Evolutionary conservation across 768 basidiomycete genomes (phyloP), one percentile per base, ranked within the genome.

Genomic region (Calvatia gigantea): DNA sequence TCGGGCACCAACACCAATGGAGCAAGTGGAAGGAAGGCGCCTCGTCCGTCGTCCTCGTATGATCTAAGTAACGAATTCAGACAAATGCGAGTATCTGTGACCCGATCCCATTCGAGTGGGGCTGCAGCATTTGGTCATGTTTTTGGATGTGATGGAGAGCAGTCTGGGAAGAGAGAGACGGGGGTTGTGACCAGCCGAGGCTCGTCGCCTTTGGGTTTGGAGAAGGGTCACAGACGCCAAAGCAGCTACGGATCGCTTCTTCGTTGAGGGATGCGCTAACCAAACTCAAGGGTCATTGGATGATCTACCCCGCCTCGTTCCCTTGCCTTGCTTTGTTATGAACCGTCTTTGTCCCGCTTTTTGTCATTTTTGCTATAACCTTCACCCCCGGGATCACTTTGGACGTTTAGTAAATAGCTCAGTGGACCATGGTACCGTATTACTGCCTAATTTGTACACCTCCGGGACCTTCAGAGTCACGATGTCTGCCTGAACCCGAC

Each of bases 1-100:
- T 14, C 19, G 41, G 39, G 8, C 21, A 48, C 21, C 15, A 25
- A 23, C 5, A 37, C n/a, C 23, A 25, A 28, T 14, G 32, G 17
- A 11, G 33, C 8, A 14, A 25, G 15, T 14, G 33, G 17, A 8
- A n/a, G 52, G 35, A 45, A 44, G 21, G 6, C 60, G 38, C 58
- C 47, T 37, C 65, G 64, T 21, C 58, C 62, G 6, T 58, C 64
- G 2, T 65, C 67, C 3, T 53, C 63, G 4, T 75, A 73, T 62
- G 73, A 75, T 55, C 59, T 74, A 1, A 69, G 72, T 14, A 65
- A 65, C 6, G 77, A 80, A 62, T 71, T 78, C 65, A 75, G 74
- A 2, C 67, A 70, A 58, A 69, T 73, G 74, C 66, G 64, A 46
- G 41, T 72, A 32, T 51, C 52, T 31, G 32, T 56, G 54, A 33